Base-by-base conservation (phyloP, 202 grass and related monocot species). In the Elaeis oleifera region DNA sequence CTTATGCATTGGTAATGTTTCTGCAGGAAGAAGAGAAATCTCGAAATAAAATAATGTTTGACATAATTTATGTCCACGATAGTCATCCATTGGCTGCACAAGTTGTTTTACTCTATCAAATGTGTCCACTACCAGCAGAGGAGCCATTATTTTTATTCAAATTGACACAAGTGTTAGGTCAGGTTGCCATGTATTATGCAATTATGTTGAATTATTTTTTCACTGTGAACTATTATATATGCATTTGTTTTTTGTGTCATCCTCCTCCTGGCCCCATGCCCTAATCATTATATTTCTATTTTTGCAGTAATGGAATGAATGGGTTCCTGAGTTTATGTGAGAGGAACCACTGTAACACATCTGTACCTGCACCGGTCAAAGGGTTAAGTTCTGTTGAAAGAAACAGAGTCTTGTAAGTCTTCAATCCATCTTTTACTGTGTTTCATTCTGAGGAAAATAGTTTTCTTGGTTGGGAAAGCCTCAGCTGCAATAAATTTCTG, bases 361-460 rank as follows among this genome's bases (percentile, higher is more conserved):
- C 55, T 54, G 69, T 99, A 49, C 51, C 48, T 70, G 79, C 88
- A 76, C 88, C 85, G 67, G 56, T 99, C 84, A 82, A 75, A 67
- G 82, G 94, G 24, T 92, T 99, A 59, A 83, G 69, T 75, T 50
- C 20, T 67, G 80, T 92, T 71, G 29, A 51, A 54, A 70, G 86
- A 25, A 97, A 99, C 80, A 79, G 79, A 92, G 94, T 86, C 78
- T 32, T 89, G 94, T 99, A 99, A 97, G 94, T 71, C 59, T 51
- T 25, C 50, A 59, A 61, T 32, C 16, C 28, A 25, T 59, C 18
- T 18, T 49, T 29, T 32, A 55, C 24, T 61, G 26, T 31, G 62
- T 24, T 44, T 60, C 5, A 4, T 60, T 54, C 50, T 5, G 71
- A 82, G 36, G 39, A 49, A 69, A 60, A 59, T 51, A 56, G 51